A percentile compares a stretch with the other conserved stretches of the same genome.
These are phyloP conservation scores for Grigorovia jiainica DNA, from an alignment of 805 yeast genomes.

Conservation along the genomic window DNA sequence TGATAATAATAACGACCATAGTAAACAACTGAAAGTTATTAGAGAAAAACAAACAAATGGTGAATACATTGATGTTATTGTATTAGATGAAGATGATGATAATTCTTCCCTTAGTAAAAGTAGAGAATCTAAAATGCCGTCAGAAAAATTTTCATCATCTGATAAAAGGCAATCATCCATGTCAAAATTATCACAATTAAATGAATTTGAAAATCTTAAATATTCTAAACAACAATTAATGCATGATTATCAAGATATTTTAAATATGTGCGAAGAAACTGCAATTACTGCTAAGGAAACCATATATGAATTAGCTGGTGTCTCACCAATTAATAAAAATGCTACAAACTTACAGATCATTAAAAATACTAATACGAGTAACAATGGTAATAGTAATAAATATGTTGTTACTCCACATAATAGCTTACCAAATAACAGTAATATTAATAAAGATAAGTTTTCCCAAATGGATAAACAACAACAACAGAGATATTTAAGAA, in stretches of 20 bases:
- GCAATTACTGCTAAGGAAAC: conserved; percentile 20
- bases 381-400: too few relatives aligned
- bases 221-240: conserved; percentile 3
- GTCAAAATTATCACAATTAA: too few relatives aligned
- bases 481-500: too few relatives aligned
- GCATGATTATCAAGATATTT: conserved; percentile 13
- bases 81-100: conserved; percentile 16
- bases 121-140: neutral
- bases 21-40: conserved; percentile 2
- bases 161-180: conserved; percentile 13
- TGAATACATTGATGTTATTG: conserved; percentile 18
- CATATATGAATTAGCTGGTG: conserved; percentile 14
- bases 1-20: neutral
- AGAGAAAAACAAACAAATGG: conserved; percentile 15
- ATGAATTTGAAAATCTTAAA: neutral
- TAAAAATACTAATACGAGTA: too few relatives aligned
- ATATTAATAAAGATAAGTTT: too few relatives aligned
- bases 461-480: too few relatives aligned
- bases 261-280: conserved; percentile 22
- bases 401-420: too few relatives aligned
- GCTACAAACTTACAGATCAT: too few relatives aligned
- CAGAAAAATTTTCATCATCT: conserved; percentile 4
- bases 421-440: too few relatives aligned
- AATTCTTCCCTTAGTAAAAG: neutral
- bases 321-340: too few relatives aligned